phyloP scores from a whole-genome alignment of 768 basidiomycete genomes.

The Leccinum sublutescens region DNA sequence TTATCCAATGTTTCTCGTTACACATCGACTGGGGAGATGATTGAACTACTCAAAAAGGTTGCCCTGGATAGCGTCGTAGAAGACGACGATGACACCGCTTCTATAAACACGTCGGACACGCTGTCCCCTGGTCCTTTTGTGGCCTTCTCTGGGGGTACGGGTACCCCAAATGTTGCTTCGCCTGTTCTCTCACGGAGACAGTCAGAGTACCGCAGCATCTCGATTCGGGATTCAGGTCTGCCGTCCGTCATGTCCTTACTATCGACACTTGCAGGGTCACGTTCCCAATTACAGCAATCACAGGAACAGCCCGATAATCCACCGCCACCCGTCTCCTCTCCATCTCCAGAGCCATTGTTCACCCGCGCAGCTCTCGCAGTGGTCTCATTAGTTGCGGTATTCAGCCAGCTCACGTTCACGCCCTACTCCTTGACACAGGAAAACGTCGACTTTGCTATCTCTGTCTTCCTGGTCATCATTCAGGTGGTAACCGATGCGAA shows the following conservation, averaged over 20 bases:
- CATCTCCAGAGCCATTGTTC: slow-evolving; percentile 27
- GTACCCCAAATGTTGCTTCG: slow-evolving; percentile 40
- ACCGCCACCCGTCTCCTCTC: slow-evolving; percentile 31
- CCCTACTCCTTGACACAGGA: slow-evolving; percentile 48
- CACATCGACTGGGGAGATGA: slow-evolving; percentile 23
- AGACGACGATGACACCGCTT: slow-evolving; percentile 45
- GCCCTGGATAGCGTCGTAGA: slow-evolving; percentile 36
- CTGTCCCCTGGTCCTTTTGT: slow-evolving; percentile 36
- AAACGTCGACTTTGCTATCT: slow-evolving; percentile 52
- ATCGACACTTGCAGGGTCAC: slow-evolving; percentile 61
- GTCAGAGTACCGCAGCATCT: slow-evolving; percentile 47
- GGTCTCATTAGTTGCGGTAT: slow-evolving; percentile 61
- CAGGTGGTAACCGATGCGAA: slow-evolving; percentile 44
- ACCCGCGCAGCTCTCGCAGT: slow-evolving; percentile 59
- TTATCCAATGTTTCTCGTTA: slow-evolving; percentile 17
- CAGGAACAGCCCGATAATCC: slow-evolving; percentile 37
- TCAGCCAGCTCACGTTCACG: slow-evolving; percentile 70
- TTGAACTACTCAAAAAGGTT: slow-evolving; percentile 43
- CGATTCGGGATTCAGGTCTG: slow-evolving; percentile 46
- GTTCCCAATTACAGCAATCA: slow-evolving; percentile 55
- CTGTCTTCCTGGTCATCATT: slow-evolving; percentile 53
- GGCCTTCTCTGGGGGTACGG: slow-evolving; percentile 28
- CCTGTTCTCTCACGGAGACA: slow-evolving; percentile 59
- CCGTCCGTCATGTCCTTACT: slow-evolving; percentile 64
- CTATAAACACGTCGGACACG: slow-evolving; percentile 38